Evolutionary conservation across 768 basidiomycete species (phyloP), one percentile per base, ranked within the genome.

Genomic region (Suillus plorans): DNA sequence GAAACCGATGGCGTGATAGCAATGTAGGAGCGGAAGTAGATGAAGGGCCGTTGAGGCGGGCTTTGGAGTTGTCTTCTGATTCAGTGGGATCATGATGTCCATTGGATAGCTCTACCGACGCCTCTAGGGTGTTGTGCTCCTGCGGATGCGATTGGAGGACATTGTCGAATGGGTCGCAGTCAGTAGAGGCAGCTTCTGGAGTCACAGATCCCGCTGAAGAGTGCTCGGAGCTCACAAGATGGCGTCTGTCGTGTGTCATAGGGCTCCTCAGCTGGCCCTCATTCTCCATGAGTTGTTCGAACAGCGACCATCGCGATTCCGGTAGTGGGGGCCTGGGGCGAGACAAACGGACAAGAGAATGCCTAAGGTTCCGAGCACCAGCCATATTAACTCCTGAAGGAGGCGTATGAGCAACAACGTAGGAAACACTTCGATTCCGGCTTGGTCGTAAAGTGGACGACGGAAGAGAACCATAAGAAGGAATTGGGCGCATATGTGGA

Each of bases 221-320:
- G 36, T 22, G 45, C 28, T 47, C 49, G 36, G 53, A 44, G 22
- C 25, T 60, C 47, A 63, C 56, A n/a, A 67, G 22, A 8, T 34
- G 47, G 22, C 62, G 70, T 37, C 67, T 59, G 60, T 64, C 10
- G 20, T 63, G 39, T 63, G 56, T 3, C 2, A 5, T 37, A 9
- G 63, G 65, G 39, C 60, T 52, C 42, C 60, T 77, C 44, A 80
- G 69, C 45, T 82, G 83, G 2, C 82, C 84, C 56, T 86, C 87
- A 69, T 87, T 86, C 70, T 89, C 85, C 87, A 91, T 89, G 47
- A 89, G 73, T 71, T 91, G 88, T 9, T 82, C 85, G 68, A 91
- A 91, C 6, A 91, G 75, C 0, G 88, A 78, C 90, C 90, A 91
- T 77, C 82, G 65, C 12, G 44, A 78, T n/a, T 74, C 74, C 8